Base-by-base conservation (phyloP, 768 basidiomycete genomes). In the Albatrellus ellisii region DNA sequence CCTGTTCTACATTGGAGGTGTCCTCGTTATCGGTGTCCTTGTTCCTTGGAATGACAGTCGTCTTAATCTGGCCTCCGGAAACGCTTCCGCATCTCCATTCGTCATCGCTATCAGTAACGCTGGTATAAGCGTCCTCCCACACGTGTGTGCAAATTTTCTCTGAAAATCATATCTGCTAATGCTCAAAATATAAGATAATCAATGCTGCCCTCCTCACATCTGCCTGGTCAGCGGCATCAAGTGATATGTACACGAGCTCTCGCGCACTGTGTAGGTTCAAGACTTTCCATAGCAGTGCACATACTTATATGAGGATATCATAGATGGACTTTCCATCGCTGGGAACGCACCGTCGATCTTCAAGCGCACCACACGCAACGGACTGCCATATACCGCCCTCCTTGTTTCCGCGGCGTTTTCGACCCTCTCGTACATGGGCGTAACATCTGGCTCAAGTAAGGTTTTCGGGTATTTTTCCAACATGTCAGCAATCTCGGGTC, bases 191-290 rank as follows among this genome's bases (percentile, higher is more conserved):
- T 27, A 22, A 82, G 79, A 64, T 87, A 28, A 86, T 88, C 56
- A 89, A 87, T 54, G 84, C 81, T 3, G 77, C 74, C 56, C 67
- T 94, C 11, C 62, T 98, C 48, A 87, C 83, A 28, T 87, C 89
- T 2, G 90, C 91, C 4, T 91, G 86, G 81, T 94, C 90, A 20
- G 90, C 91, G 26, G 87, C 85, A 4, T 80, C 79, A 18, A 84
- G 81, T 57, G 89, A 94, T 56, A 58, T 95, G 35, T 94, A 89
- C 63, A 91, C 88, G 3, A 80, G 81, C 35, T 90, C 89, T 14
- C 77, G 85, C 42, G 84, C 83, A 0, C 69, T 97, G 7, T 92
- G 83, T 85, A 47, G 52, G 79, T 66, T 21, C 31, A 24, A 26
- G 4, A 6, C 3, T 6, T 35, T 17, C 20, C 14, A 21, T 43